Base-by-base conservation (phyloP, 208 protist genomes). In the Trypanosomatidae sp. region DNA sequence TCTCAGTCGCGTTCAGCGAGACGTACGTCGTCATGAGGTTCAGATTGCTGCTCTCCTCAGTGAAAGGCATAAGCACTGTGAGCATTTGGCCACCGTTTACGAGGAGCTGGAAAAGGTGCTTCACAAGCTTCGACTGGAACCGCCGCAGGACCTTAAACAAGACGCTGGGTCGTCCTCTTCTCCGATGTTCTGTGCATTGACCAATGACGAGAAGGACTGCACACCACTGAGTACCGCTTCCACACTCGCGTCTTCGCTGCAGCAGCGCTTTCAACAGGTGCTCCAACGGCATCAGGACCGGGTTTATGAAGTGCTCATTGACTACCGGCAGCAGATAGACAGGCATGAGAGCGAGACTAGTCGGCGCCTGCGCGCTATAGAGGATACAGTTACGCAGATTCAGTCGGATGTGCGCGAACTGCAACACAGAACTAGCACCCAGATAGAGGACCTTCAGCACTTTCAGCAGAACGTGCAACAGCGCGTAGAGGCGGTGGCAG, bases 11-110 rank as follows among this genome's bases (percentile, higher is more conserved):
- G 43, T 90, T 13, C 49, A 66, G 36, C 19, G 55, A 17, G 53
- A 43, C 25, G 64, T 80, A 39, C 65, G 66, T 49, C 50, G 72
- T 0, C 69, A 83, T n/a, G 68, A 67, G 36, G 1, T 36, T 19
- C 56, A 74, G n/a, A 56, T 76, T 39, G 49, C 44, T 12, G 62
- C 66, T 19, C 66, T 81, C n/a, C 33, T 76, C 28, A 55, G 64
- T 2, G 80, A 86, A 25, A 58, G 75, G 28, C 80, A 84, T 28
- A 39, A 84, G 1, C 73, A 82, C 69, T 85, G 79, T 53, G 74
- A 83, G 30, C 10, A 79, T 33, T 52, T 84, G 13, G 56, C 71
- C 0, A 69, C 5, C 5, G 70, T 80, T 7, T 81, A 81, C 68
- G 43, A 60, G 39, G 65, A 84, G 17, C 66, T 81, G 12, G 80